A percentile compares a stretch with the other conserved stretches of the same genome.
phyloP scores from a whole-genome alignment of 2,329 filamentous ascomycete genomes.

The Arthrobotrys iridis region DNA sequence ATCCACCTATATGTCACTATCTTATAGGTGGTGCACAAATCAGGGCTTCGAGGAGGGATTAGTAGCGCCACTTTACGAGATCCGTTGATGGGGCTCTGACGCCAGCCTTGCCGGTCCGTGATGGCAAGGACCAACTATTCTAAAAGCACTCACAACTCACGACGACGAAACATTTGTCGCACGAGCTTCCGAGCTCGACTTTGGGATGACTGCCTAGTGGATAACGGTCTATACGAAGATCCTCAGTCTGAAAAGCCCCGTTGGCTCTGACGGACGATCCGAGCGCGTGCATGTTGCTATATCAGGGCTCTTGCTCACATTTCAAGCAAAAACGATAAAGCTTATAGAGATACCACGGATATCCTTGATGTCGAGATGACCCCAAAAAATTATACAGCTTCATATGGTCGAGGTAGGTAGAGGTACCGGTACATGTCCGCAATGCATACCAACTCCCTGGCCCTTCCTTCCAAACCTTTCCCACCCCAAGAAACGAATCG shows the following conservation, averaged over 20 bases:
- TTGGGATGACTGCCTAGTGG: conserved; percentile 2
- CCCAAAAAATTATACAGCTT: background rate
- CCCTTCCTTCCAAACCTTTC: conserved; percentile 5
- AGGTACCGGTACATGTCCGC: conserved; percentile 48
- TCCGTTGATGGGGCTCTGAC: conserved; percentile 10
- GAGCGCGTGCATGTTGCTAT: conserved; percentile 47
- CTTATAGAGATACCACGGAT: conserved; percentile 27
- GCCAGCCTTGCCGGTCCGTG: background rate
- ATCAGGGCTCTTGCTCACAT: conserved; percentile 17
- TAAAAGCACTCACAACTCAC: background rate
- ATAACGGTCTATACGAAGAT: background rate
- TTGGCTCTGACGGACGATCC: conserved; percentile 26
- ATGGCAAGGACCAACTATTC: background rate
- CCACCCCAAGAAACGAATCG: conserved; percentile 20
- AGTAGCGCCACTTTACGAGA: conserved; percentile 28
- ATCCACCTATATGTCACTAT: conserved; percentile 34
- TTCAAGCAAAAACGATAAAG: conserved; percentile 9
- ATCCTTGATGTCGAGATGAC: conserved; percentile 18
- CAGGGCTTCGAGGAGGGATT: conserved; percentile 14
- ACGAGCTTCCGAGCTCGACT: background rate
- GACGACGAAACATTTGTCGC: background rate
- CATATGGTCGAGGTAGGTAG: conserved; percentile 13
- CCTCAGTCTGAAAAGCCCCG: background rate
- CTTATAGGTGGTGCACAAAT: conserved; percentile 43
- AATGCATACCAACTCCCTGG: background rate